These are phyloP conservation scores for Cladosporium austrohemisphaericum DNA, from an alignment of 2,329 filamentous ascomycete genomes.

Conservation along the genomic window DNA sequence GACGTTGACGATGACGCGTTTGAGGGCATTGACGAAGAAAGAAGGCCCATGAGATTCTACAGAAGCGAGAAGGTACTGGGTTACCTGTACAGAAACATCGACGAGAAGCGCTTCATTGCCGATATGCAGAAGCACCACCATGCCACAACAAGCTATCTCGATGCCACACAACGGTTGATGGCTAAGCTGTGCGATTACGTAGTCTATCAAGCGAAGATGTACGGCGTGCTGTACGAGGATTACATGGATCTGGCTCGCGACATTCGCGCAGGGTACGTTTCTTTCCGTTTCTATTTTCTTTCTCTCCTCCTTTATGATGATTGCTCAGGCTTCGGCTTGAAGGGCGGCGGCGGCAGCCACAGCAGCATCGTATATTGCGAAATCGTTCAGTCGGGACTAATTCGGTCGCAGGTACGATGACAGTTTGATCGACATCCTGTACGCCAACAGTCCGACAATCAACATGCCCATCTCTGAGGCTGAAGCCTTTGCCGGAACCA, in stretches of 20 bases:
- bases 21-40: conserved; percentile 28
- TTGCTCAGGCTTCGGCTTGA: no score
- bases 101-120: conserved; percentile 65
- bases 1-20: conserved; percentile 45
- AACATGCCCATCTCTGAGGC: conserved; percentile 45
- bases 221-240: conserved; percentile 36
- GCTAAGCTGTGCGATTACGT: conserved; percentile 40
- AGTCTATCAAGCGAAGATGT: conserved; percentile 26
- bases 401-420: conserved; percentile 49
- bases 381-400: no score
- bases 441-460: conserved; percentile 41
- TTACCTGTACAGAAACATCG: conserved; percentile 65
- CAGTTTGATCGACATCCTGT: conserved; percentile 48
- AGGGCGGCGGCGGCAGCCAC: no score
- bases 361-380: no score
- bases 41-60: conserved; percentile 55
- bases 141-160: conserved; percentile 15
- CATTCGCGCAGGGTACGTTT: conserved; percentile 46
- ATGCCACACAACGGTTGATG: conserved; percentile 22
- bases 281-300: no score
- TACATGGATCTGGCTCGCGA: conserved; percentile 36
- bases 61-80: conserved; percentile 66
- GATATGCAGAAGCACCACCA: conserved; percentile 36
- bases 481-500: conserved; percentile 57
- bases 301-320: no score